These are phyloP conservation scores for Hymenoscyphus salicellus DNA, from an alignment of 2,329 filamentous ascomycete species.

Conservation along the genomic window DNA sequence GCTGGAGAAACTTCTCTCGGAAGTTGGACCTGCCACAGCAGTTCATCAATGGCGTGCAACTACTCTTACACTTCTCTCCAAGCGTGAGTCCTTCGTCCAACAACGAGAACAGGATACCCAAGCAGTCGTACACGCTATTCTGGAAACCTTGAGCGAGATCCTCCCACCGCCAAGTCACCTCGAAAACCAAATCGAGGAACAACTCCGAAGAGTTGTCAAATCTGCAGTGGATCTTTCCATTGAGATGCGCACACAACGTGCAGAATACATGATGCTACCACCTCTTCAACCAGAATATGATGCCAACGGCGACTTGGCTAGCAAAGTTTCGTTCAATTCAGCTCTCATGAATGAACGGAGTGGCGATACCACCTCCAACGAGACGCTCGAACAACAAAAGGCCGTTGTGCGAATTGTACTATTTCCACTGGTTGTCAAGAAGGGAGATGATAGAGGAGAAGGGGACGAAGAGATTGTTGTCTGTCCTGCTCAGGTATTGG, in stretches of 20 bases:
- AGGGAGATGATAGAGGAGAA: constrained; percentile 80
- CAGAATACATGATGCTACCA: constrained; percentile 98
- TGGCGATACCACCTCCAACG: constrained; percentile 64
- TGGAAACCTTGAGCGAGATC: constrained; percentile 77
- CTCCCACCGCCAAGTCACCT: constrained; percentile 82
- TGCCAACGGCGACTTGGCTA: constrained; percentile 81
- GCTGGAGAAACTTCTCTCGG: constrained; percentile 84
- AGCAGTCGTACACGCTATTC: constrained; percentile 89
- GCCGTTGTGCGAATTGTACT: constrained; percentile 87
- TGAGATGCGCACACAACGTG: constrained; percentile 94
- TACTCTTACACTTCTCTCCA: constrained; percentile 83
- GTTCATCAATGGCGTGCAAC: constrained; percentile 97
- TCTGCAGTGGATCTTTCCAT: constrained; percentile 87
- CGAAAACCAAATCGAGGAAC: constrained; percentile 75
- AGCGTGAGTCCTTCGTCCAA: constrained; percentile 72
- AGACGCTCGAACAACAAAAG: constrained; percentile 72
- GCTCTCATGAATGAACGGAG: constrained; percentile 92
- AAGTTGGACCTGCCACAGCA: constrained; percentile 83
- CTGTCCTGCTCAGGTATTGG: constrained; percentile 88
- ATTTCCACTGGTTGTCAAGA: constrained; percentile 95
- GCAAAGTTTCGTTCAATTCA: constrained; percentile 88
- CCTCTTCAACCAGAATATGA: constrained; percentile 94
- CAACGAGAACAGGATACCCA: constrained; percentile 90
- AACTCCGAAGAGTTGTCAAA: constrained; percentile 81
- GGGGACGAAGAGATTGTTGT: constrained; percentile 95